Evolutionary conservation across 306 rosid genomes (phyloP).

Genomic region (Mucuna pruriens): DNA sequence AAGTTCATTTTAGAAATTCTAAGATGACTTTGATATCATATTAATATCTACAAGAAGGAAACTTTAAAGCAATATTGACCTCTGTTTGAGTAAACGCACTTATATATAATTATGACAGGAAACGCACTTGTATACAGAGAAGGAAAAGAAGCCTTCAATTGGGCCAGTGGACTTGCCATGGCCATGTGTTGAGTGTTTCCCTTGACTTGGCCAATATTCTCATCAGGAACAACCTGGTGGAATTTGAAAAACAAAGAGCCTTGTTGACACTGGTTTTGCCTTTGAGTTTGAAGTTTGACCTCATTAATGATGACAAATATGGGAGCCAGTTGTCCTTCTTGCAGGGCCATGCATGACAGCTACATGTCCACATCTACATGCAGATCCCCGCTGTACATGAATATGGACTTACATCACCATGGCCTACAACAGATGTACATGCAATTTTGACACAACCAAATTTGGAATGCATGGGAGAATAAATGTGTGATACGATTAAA

Average conservation of each 20-base stretch:
- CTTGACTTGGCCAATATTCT: neutral
- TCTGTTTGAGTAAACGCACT: neutral
- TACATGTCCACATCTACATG: conserved; percentile 37
- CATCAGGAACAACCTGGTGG: neutral
- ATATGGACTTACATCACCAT: conserved; percentile 10
- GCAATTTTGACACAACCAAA: conserved; percentile 5
- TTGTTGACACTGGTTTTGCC: neutral
- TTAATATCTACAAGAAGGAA: neutral
- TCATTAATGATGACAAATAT: conserved; percentile 30
- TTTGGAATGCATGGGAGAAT: too few relatives aligned
- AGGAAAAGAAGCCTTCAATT: neutral
- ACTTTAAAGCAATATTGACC: neutral
- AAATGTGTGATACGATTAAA: too few relatives aligned
- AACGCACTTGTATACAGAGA: too few relatives aligned
- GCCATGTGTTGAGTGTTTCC: neutral
- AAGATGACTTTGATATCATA: neutral
- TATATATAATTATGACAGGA: too few relatives aligned
- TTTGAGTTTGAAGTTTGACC: neutral
- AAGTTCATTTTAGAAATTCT: neutral
- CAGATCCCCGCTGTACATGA: conserved; percentile 15
- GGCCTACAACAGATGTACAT: conserved; percentile 5
- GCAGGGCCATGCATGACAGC: conserved; percentile 43
- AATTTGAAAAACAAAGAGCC: neutral
- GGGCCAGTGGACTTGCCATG: neutral
- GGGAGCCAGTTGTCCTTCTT: conserved; percentile 40